Percentiles rank a stretch among this genome's conserved stretches.
Conservation (phyloP, 2,329 filamentous ascomycete species). For the Alternaria sp. region DNA sequence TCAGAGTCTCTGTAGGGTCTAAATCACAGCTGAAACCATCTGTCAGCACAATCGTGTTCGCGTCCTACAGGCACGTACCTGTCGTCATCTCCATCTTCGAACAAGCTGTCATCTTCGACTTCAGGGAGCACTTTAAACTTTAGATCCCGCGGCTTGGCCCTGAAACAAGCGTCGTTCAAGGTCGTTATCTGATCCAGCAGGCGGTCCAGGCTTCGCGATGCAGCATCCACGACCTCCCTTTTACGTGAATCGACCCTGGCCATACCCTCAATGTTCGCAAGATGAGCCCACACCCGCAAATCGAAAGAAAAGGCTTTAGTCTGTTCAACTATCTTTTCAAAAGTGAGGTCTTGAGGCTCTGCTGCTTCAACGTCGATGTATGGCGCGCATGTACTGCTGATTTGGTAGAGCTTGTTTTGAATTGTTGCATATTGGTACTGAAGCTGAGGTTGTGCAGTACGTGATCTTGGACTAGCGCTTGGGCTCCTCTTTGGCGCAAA, state of each 20-base stretch:
- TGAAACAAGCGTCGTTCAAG: constrained; percentile 23
- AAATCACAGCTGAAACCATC: constrained; percentile 10
- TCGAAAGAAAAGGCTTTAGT: constrained; percentile 34
- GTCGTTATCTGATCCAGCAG: constrained; percentile 20
- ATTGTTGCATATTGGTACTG: constrained; percentile 30
- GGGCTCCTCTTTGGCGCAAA: constrained; percentile 22
- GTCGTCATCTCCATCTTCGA: constrained; percentile 16
- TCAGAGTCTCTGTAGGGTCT: constrained; percentile 29
- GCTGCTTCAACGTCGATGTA: constrained; percentile 34
- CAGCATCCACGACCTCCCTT: constrained; percentile 25
- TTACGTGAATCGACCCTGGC: constrained; percentile 24
- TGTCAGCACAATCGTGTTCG: not conserved
- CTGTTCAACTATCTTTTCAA: constrained; percentile 34
- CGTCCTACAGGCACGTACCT: constrained; percentile 11
- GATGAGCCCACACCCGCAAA: constrained; percentile 34
- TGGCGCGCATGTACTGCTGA: constrained; percentile 24
- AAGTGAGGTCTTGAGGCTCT: constrained; percentile 34
- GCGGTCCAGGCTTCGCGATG: constrained; percentile 27
- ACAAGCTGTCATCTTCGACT: constrained; percentile 21
- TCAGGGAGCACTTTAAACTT: constrained; percentile 23
- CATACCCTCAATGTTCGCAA: constrained; percentile 29
- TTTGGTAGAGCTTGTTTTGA: constrained; percentile 27
- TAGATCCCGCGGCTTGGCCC: constrained; percentile 34
- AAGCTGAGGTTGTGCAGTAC: constrained; percentile 26
- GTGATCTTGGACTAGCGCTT: constrained; percentile 23